Base-by-base conservation (phyloP, 768 basidiomycete genomes). In the Leucocoprinus birnbaumii region DNA sequence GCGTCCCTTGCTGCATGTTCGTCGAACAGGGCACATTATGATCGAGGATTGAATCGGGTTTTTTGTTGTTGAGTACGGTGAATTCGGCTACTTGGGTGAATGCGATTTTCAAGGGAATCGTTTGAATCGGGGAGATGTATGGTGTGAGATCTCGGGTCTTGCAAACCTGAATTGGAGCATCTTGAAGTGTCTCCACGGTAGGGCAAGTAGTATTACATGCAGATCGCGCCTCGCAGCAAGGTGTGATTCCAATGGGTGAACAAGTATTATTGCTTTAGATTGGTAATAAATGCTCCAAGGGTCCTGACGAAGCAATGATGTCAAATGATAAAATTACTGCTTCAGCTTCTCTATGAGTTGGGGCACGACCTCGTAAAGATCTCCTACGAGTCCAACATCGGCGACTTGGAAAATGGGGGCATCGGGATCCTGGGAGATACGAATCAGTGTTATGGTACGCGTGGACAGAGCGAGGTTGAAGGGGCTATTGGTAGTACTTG, bases 391-490 rank as follows among this genome's bases (percentile, higher is more conserved):
- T 0, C 96, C 96, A 13, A 88, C 82, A 69, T 99, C 97, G 16
- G 97, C 97, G 2, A 99, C 90, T 71, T 98, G 96, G 84, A 98
- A 98, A 65, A 99, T 99, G 1, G 97, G 97, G 8, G 97, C 97
- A 64, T 99, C 97, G 40, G 93, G 81, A 66, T 98, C 96, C 92
- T 95, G 62, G 14, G 60, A 18, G 58, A 45, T 48, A 6, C 13
- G 42, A 51, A 51, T 58, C 48, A 59, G 51, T 57, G 54, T 51
- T 2, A 53, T 5, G 3, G 47, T 38, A 41, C 44, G 25, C 1
- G 44, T 35, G 22, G 16, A 18, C 7, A 41, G 44, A 21, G 18
- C 54, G 31, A 46, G 2, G 21, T 41, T 34, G n/a, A 24, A 54
- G 25, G 16, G 16, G n/a, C 16, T n/a, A 16, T 7, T 4, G 22